Evolutionary conservation across 2,329 filamentous ascomycete species (phyloP), one percentile per base, ranked within the genome.

Genomic region (Fusarium sterilihyphosum): DNA sequence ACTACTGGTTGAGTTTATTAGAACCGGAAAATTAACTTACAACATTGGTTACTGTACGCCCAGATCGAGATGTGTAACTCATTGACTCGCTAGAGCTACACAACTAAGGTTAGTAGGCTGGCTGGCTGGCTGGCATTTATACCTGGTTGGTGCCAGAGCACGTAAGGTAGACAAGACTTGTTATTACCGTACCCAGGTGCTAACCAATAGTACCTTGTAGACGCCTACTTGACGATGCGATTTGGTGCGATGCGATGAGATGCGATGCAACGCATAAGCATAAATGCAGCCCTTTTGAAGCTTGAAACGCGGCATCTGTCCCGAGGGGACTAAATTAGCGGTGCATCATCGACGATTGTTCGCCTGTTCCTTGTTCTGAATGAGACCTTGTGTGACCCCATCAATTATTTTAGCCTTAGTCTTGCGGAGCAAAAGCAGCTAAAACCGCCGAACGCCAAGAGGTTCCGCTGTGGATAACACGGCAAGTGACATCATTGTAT

Each of bases 401-500:
- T 70, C 43, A 53, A 53, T 52, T 40, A 22, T 54, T 40, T 40
- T 56, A n/a, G 35, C 24, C 52, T 64, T 60, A 71, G 65, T 41
- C 62, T 63, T 57, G 58, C 17, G 38, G 57, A 52, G 57, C 47
- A 49, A 56, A 59, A 58, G 43, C 50, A 73, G 59, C 47, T 41
- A 70, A 37, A 54, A 60, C 16, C 35, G 18, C 61, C 54, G 40
- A 65, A 37, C 59, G 73, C 57, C 72, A 73, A 75, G 72, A 66
- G 62, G 67, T 41, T 37, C 60, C 47, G 60, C 41, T 53, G 44
- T 65, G 52, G 61, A 60, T 61, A 61, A 46, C 44, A 46, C 61
- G 69, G 61, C 62, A 70, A 73, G 69, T 75, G 73, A 75, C 73
- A 70, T 75, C 73, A 75, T 73, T 56, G 50, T 31, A 29, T 60